Evolutionary conservation across 495 filamentous ascomycete genomes (phyloP).

Genomic region (Annulohypoxylon stygium): DNA sequence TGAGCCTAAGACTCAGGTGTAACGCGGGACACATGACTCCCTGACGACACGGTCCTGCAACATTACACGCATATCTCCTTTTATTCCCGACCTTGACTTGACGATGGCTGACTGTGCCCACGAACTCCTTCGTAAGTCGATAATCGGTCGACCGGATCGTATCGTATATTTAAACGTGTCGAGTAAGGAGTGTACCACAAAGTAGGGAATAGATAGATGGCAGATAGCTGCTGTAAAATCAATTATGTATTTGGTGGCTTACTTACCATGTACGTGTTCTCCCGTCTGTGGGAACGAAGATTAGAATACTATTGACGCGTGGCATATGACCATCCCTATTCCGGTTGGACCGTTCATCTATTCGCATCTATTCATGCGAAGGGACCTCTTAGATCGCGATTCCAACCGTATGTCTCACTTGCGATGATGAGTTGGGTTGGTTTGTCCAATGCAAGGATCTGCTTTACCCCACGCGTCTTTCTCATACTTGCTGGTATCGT

Average conservation of each 20-base stretch:
- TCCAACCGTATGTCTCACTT: conserved; percentile 39
- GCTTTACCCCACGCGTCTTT: conserved; percentile 43
- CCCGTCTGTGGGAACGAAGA: conserved; percentile 18
- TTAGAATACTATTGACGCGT: conserved; percentile 37
- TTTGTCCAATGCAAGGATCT: conserved; percentile 44
- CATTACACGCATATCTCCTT: conserved; percentile 45
- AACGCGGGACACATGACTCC: conserved; percentile 34
- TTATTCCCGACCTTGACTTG: conserved; percentile 34
- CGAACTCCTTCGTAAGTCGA: neutral
- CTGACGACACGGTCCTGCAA: conserved; percentile 22
- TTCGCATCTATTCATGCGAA: conserved; percentile 22
- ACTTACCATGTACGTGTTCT: conserved; percentile 30
- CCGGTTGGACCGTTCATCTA: conserved; percentile 17
- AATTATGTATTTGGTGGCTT: conserved; percentile 23
- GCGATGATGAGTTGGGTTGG: conserved; percentile 23
- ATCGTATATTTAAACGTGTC: conserved; percentile 9
- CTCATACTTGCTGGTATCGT: conserved; percentile 28
- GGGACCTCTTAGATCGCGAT: conserved; percentile 39
- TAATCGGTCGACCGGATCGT: conserved; percentile 17
- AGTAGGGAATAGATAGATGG: neutral
- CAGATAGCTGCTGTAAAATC: neutral
- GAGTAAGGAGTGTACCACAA: conserved; percentile 19
- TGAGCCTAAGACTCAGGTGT: conserved; percentile 37
- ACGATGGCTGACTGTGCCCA: conserved; percentile 23
- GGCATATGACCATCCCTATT: conserved; percentile 40